These are phyloP conservation scores for Vanrija pseudolonga DNA, from an alignment of 1,284 basidiomycete species.

Conservation along the genomic window DNA sequence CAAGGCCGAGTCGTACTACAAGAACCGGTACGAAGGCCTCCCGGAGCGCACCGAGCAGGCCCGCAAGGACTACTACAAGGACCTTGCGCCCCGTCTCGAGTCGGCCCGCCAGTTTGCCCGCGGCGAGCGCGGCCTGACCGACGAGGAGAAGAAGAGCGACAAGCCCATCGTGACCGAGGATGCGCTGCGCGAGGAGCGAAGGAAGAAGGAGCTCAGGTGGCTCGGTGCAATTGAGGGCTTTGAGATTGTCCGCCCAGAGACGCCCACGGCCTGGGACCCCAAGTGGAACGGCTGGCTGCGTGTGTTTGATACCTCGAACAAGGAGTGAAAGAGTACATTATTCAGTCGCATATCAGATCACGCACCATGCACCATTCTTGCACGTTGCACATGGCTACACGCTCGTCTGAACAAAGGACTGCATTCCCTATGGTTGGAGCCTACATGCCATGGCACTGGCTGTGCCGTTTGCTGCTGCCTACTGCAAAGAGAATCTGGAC, in stretches of 20 bases:
- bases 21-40: constrained; percentile 60
- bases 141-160: constrained; percentile 63
- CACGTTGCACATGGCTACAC: too few relatives aligned
- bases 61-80: constrained; percentile 72
- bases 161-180: constrained; percentile 83
- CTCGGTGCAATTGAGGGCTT: constrained; percentile 69
- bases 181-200: constrained; percentile 73
- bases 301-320: constrained; percentile 54
- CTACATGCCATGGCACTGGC: too few relatives aligned
- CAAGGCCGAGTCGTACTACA: constrained; percentile 65
- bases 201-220: constrained; percentile 86
- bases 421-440: too few relatives aligned
- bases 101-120: constrained; percentile 71
- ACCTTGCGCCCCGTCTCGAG: constrained; percentile 65
- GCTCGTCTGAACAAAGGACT: too few relatives aligned
- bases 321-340: not conserved
- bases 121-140: constrained; percentile 76
- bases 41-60: constrained; percentile 64
- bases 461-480: too few relatives aligned
- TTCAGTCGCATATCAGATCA: not conserved
- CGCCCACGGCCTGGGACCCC: constrained; percentile 69
- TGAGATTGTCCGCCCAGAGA: constrained; percentile 65
- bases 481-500: too few relatives aligned
- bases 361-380: not conserved
- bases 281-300: constrained; percentile 63